phyloP scores from a whole-genome alignment of 1,284 basidiomycete genomes.

The Heterobasidion occidentale region DNA sequence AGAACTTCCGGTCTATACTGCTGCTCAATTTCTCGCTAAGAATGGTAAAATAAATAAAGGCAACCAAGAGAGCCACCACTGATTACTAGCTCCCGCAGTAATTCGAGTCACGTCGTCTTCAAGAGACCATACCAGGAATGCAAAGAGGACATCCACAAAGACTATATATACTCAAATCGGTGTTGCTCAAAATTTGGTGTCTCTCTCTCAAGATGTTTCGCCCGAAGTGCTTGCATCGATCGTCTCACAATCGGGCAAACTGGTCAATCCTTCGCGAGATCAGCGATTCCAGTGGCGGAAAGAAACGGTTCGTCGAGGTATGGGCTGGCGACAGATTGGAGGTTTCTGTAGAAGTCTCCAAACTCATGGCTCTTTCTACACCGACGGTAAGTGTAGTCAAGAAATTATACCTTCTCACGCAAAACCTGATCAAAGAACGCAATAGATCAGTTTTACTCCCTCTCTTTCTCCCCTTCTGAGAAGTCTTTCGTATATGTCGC shows the following conservation, averaged over 20 bases:
- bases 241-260: slow-evolving; percentile 36
- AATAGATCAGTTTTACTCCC: slow-evolving; percentile 33
- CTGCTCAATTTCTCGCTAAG: neutral
- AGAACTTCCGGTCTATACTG: neutral
- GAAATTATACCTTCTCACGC: neutral
- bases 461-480: slow-evolving; percentile 47
- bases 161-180: slow-evolving; percentile 25
- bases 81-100: slow-evolving; percentile 17
- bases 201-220: slow-evolving; percentile 28
- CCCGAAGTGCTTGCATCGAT: slow-evolving; percentile 33
- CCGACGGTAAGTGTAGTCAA: slow-evolving; percentile 38
- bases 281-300: slow-evolving; percentile 16
- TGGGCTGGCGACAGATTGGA: slow-evolving; percentile 40
- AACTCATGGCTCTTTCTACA: slow-evolving; percentile 53
- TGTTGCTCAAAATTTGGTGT: slow-evolving; percentile 11
- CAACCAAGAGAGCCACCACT: neutral
- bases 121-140: slow-evolving; percentile 40
- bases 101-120: slow-evolving; percentile 35
- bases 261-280: slow-evolving; percentile 37
- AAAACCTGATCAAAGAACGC: neutral
- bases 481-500: slow-evolving; percentile 47
- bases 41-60: neutral
- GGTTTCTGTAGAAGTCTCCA: slow-evolving; percentile 45
- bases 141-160: slow-evolving; percentile 36
- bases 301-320: slow-evolving; percentile 54